Base-by-base conservation (phyloP, 2,329 filamentous ascomycete genomes). In the Botrytis hyacinthi region DNA sequence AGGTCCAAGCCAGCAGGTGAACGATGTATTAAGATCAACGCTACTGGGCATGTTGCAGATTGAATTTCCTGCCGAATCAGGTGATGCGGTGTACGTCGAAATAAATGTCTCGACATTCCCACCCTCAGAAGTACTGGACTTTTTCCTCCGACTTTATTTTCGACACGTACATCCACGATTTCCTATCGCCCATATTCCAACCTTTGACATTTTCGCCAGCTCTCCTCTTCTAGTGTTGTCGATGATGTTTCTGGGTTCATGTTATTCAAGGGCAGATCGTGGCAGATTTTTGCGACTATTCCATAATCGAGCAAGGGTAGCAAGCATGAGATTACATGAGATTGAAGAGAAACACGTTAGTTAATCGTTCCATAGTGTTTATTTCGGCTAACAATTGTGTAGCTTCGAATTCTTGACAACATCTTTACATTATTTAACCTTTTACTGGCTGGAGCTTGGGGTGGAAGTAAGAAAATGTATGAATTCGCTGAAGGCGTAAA, bases 211-310 rank as follows among this genome's bases (percentile, higher is more conserved):
- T 5, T 80, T 79, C 54, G 74, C 70, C 29, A 73, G 74, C 40
- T 74, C 76, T 59, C 78, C 78, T 48, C 69, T 79, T 4, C 72
- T 80, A 29, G 68, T 80, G 9, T 67, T 78, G 3, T 75, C 77
- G 4, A 80, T 80, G 78, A 80, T 79, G 78, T 79, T 80, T 61
- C 74, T 80, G 12, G 79, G 79, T 5, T 79, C 78, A 20, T 78
- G 77, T 67, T 77, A 80, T 74, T 79, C 79, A 1, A 74, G 71
- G 18, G 70, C 69, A 12, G 79, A 80, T 73, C 75, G 77, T 42
- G 78, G 78, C 20, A 71, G 78, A 2, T 80, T 80, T 67, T 77
- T 76, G 20, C 74, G 78, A 20, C 40, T 78, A 2, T 80, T 80
- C 63, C 76, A 79, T 73, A 78, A 80, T 66, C 76, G 78, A 73